Evolutionary conservation across 352 stramenopile genomes (phyloP).

Genomic region (Phytopythium cucurbitacearum): DNA sequence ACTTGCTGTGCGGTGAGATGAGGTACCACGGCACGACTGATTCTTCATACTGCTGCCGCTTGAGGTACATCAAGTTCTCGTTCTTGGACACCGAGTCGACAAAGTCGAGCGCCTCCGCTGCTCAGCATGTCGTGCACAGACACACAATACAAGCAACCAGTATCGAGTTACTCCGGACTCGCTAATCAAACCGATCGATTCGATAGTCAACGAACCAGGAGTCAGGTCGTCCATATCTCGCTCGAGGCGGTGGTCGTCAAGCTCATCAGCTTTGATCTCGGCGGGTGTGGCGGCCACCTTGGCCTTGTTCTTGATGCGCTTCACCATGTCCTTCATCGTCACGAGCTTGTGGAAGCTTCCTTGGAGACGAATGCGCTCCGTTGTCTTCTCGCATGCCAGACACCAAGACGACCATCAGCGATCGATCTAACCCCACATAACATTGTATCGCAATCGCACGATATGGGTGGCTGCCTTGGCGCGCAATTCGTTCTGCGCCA

Average conservation of each 20-base stretch:
- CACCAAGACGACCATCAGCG: not conserved
- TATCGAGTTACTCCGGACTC: not conserved
- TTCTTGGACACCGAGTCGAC: conserved; percentile 72
- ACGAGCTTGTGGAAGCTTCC: conserved; percentile 56
- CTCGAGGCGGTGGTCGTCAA: conserved; percentile 31
- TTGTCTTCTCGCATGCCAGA: conserved; percentile 4
- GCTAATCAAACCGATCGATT: not conserved
- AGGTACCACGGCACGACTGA: conserved; percentile 73
- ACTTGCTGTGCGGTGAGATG: conserved; percentile 72
- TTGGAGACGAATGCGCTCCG: conserved; percentile 26
- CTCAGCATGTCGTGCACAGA: not conserved
- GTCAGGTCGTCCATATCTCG: conserved; percentile 78
- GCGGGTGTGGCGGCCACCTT: conserved; percentile 33
- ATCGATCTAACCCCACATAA: not conserved
- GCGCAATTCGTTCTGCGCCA: conserved; percentile 75
- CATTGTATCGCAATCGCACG: conserved; percentile 11
- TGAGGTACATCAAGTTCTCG: conserved; percentile 86
- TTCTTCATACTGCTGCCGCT: conserved; percentile 79
- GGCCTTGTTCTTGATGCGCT: conserved; percentile 52
- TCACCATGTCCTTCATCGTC: conserved; percentile 48
- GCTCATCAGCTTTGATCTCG: conserved; percentile 24
- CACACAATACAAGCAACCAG: too few relatives aligned
- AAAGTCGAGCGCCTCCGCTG: conserved; percentile 74
- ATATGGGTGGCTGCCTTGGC: conserved; percentile 62
- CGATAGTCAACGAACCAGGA: conserved; percentile 29